These are phyloP conservation scores for Chytridium lagenaria DNA, from an alignment of 371 early-diverging fungal species.

Conservation along the genomic window DNA sequence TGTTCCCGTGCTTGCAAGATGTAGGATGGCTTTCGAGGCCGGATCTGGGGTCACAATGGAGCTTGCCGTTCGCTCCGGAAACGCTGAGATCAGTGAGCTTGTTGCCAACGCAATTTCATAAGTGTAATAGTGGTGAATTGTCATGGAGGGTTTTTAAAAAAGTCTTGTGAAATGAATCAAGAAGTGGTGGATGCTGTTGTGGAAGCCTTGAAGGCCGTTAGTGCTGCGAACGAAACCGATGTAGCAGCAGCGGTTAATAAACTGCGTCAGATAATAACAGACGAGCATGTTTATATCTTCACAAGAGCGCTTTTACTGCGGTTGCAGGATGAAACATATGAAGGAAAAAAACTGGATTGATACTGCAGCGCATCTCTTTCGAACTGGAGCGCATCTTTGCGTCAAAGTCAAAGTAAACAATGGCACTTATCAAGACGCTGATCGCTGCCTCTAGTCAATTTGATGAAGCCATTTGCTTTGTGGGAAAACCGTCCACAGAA, in stretches of 20 bases:
- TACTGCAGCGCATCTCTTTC: conserved; percentile 2
- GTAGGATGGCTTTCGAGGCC: conserved; percentile 86
- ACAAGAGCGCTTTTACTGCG: background rate
- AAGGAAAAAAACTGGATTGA: background rate
- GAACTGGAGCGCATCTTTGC: background rate
- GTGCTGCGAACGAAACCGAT: background rate
- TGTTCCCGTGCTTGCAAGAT: conserved; percentile 73
- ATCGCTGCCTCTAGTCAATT: conserved; percentile 12
- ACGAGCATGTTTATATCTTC: conserved; percentile 11
- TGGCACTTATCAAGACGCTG: no score
- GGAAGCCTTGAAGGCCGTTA: background rate
- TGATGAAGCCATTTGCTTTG: conserved; percentile 14
- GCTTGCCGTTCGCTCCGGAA: conserved; percentile 79
- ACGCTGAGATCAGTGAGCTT: conserved; percentile 70
- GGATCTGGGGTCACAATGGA: conserved; percentile 90
- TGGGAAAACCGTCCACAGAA: conserved; percentile 15
- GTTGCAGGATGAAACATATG: background rate
- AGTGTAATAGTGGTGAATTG: background rate
- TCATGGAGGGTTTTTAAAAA: background rate
- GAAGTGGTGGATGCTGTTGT: background rate
- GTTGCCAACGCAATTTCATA: conserved; percentile 58
- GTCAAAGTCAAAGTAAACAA: background rate
- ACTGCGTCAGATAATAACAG: background rate
- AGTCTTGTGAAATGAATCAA: background rate
- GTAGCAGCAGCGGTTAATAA: background rate